Evolutionary conservation across 2,329 filamentous ascomycete species (phyloP), one percentile per base, ranked within the genome.

Genomic region (Ophiosphaerella korrae): DNA sequence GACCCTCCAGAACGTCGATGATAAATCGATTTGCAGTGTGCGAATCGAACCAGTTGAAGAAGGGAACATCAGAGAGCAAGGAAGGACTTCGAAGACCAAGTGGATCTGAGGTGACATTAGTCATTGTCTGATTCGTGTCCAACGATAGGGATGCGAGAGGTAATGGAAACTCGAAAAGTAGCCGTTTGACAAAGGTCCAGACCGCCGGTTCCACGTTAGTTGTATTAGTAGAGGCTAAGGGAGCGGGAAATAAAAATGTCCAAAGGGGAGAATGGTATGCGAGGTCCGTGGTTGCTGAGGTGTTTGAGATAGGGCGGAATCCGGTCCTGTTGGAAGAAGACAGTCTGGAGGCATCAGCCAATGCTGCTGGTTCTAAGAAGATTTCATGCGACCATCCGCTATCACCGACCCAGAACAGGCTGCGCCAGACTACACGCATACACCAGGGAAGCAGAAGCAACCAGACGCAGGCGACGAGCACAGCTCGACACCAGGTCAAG

Each of bases 361-460:
- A 39, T 41, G 55, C 51, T 39, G 53, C 42, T 12, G 48, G 21
- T 12, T 65, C 53, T 4, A 48, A 11, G 13, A 78, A 65, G 29
- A 72, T 52, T n/a, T 79, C 76, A 44, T 72, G 69, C 34, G 78
- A 76, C 83, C 84, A 87, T 29, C 90, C 81, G 77, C 90, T 81
- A 72, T 97, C 92, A 53, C 89, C 92, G 55, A 96, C 79, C 92
- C 92, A 99, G 76, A 99, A 97, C 60, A 97, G 82, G 53, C 91
- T 88, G 34, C 93, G 86, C 95, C 94, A 99, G 40, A 95, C 86
- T 33, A 89, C 88, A 64, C 95, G 85, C 83, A 97, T 96, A 40
- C 89, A 85, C 77, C 90, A 97, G 1, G 94, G 94, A 40, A 99
- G 81, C 78, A 89, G 87, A 42, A 88, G 85, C 18, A 97, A 80